Base-by-base conservation (phyloP, 2,329 filamentous ascomycete genomes). In the Calonectria honghensis region DNA sequence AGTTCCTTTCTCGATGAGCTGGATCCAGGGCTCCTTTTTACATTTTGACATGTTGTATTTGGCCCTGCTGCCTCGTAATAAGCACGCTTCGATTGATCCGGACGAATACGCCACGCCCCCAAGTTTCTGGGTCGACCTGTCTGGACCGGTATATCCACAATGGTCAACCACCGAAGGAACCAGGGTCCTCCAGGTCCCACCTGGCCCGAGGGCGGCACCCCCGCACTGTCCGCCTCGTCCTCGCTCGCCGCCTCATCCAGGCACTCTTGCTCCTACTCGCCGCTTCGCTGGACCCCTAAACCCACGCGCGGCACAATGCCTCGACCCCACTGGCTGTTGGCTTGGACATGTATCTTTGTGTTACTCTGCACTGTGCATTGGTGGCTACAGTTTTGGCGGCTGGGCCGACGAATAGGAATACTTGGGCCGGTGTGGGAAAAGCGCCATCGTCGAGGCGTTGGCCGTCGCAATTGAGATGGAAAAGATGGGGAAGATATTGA, bases 151-250 rank as follows among this genome's bases (percentile, higher is more conserved):
- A 67, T 41, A 54, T 52, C 50, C 64, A 39, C 32, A 35, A 31
- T 50, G 31, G 51, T 27, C n/a, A 35, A 57, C 52, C 51, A 32
- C 65, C 65, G 29, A 64, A 29, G 27, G 20, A 27, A 27, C 51
- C 52, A 35, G 31, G 39, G 67, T 41, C 35, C 61, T 39, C 39
- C 39, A 59, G 59, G 59, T 48, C n/a, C n/a, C 61, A 29, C 37
- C 41, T 32, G 4, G 27, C 27, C 61, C 24, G 31, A 45, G 29
- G 51, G 52, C n/a, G 39, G 32, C 18, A 45, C 67, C 72, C 68
- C 68, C 73, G 64, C 73, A 74, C 68, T 74, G 68, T 72, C 48
- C 65, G 73, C 68, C 73, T 74, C 68, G 68, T 68, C 31, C 24
- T 24, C 24, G 24, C 24, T 24, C 24, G 24, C 24, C 68, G 61